These are phyloP conservation scores for Botrytis elliptica DNA, from an alignment of 2,329 filamentous ascomycete species.

Conservation along the genomic window DNA sequence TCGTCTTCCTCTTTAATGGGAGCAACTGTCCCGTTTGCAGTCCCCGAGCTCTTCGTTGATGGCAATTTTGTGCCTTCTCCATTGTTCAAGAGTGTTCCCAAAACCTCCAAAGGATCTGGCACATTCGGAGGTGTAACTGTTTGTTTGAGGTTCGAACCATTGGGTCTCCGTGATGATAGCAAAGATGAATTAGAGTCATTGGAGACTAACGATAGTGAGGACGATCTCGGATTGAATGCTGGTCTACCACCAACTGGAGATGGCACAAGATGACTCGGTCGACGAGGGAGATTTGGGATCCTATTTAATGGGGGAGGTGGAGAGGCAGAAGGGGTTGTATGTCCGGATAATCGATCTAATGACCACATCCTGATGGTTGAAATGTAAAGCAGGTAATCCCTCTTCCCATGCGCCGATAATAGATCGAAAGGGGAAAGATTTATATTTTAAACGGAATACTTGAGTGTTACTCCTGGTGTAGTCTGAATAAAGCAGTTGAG, in stretches of 20 bases:
- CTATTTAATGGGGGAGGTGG: slow-evolving; percentile 63
- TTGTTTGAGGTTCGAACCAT: slow-evolving; percentile 67
- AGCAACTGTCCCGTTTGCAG: slow-evolving; percentile 22
- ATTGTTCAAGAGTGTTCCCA: slow-evolving; percentile 48
- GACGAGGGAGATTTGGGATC: slow-evolving; percentile 62
- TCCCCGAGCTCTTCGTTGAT: slow-evolving; percentile 4
- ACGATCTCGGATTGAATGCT: slow-evolving; percentile 67
- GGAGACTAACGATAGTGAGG: slow-evolving; percentile 73
- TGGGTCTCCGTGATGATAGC: slow-evolving; percentile 60
- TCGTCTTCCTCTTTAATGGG: slow-evolving; percentile 52
- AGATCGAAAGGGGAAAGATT: background rate
- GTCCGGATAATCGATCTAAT: slow-evolving; percentile 77
- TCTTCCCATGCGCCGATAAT: background rate
- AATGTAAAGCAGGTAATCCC: background rate
- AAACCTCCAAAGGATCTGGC: slow-evolving; percentile 67
- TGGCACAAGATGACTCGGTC: slow-evolving; percentile 67
- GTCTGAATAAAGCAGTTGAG: background rate
- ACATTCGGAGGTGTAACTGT: slow-evolving; percentile 50
- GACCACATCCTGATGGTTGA: slow-evolving; percentile 62
- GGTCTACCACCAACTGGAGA: slow-evolving; percentile 67
- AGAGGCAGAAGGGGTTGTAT: slow-evolving; percentile 56
- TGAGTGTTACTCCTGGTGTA: background rate
- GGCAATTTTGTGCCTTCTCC: slow-evolving; percentile 29
- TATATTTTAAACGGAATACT: background rate
- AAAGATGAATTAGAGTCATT: slow-evolving; percentile 77